phyloP scores from a whole-genome alignment of 1,284 basidiomycete genomes.

The Inonotus hispidus region DNA sequence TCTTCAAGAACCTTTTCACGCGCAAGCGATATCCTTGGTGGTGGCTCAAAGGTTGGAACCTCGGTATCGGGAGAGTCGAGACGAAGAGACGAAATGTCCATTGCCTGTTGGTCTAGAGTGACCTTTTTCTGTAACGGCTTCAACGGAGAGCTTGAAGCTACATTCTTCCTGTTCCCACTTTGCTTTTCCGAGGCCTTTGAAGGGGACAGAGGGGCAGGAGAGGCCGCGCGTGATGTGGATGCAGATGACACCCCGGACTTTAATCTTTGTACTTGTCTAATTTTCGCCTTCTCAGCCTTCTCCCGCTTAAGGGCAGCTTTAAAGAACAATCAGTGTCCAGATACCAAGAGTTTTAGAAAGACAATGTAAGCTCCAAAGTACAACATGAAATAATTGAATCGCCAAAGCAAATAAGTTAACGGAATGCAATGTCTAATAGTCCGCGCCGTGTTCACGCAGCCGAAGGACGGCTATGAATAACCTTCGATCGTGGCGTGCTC shows the following conservation, averaged over 20 bases:
- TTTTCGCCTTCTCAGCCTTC: conserved; percentile 52
- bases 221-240: conserved; percentile 36
- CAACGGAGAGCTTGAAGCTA: conserved; percentile 23
- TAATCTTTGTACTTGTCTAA: conserved; percentile 39
- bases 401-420: conserved; percentile 25
- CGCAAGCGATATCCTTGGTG: conserved; percentile 65
- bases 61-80: conserved; percentile 46
- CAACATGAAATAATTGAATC: conserved; percentile 23
- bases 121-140: conserved; percentile 33
- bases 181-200: conserved; percentile 4
- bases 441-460: conserved; percentile 24
- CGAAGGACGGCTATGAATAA: neutral
- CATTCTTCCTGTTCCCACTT: conserved; percentile 29
- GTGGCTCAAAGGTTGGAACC: conserved; percentile 44
- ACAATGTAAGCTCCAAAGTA: conserved; percentile 25
- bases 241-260: conserved; percentile 29
- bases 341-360: conserved; percentile 19
- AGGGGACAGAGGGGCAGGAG: conserved; percentile 27
- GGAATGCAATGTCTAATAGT: conserved; percentile 23
- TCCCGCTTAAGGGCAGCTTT: conserved; percentile 73
- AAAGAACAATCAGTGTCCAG: conserved; percentile 33
- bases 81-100: conserved; percentile 76
- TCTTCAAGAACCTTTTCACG: conserved; percentile 85
- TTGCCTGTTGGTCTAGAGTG: conserved; percentile 44
- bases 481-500: conserved; percentile 18